Evolutionary conservation across 495 filamentous ascomycete genomes (phyloP).

Genomic region (Aspergillus sclerotiicarbonarius): DNA sequence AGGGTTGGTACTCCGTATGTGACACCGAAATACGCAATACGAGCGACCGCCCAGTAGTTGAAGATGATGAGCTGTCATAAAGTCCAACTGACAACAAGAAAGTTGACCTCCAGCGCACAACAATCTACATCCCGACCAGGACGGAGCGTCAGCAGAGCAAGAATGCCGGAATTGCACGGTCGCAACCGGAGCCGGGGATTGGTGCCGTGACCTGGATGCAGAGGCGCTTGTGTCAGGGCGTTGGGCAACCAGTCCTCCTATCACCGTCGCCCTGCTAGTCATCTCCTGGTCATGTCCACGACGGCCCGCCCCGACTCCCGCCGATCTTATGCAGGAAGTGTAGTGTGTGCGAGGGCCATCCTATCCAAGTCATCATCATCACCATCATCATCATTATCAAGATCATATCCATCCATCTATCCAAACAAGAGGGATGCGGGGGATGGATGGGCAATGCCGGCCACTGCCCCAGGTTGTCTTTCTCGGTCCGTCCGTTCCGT

Average conservation of each 20-base stretch:
- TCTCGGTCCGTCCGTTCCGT: too few relatives aligned
- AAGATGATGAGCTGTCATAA: background rate
- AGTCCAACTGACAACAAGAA: background rate
- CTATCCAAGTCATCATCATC: too few relatives aligned
- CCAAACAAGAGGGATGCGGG: too few relatives aligned
- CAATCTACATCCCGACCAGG: background rate
- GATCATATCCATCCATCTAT: too few relatives aligned
- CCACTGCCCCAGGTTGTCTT: too few relatives aligned
- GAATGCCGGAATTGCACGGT: slow-evolving; percentile 13
- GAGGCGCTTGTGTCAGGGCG: slow-evolving; percentile 22
- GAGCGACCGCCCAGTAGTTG: too few relatives aligned
- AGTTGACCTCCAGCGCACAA: background rate
- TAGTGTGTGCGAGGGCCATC: slow-evolving; percentile 7
- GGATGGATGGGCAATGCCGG: too few relatives aligned
- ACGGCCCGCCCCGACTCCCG: slow-evolving; percentile 49
- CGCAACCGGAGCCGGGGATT: slow-evolving; percentile 11
- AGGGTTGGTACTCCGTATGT: too few relatives aligned
- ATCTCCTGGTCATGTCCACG: slow-evolving; percentile 32
- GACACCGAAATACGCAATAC: background rate
- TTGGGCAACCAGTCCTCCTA: slow-evolving; percentile 21
- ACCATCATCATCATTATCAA: too few relatives aligned
- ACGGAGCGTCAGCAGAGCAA: slow-evolving; percentile 1
- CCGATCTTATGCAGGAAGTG: slow-evolving; percentile 47
- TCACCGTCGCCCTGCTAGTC: slow-evolving; percentile 20
- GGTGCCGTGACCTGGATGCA: slow-evolving; percentile 19